Conservation (phyloP, 2,329 filamentous ascomycete species). For the Phoma sp. region DNA sequence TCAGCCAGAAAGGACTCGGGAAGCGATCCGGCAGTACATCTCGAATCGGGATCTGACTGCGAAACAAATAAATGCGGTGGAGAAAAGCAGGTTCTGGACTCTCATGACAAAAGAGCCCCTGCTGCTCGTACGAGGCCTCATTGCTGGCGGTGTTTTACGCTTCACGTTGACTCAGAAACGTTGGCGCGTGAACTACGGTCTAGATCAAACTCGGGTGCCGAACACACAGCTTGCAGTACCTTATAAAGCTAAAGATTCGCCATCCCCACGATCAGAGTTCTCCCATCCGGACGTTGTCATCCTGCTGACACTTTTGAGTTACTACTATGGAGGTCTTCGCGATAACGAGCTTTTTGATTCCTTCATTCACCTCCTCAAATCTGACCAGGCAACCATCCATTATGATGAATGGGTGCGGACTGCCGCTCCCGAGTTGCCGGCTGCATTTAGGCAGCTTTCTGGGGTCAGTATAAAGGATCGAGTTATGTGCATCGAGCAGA, state of each 20-base stretch:
- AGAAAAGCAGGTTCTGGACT: conserved; percentile 48
- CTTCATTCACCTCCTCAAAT: conserved; percentile 58
- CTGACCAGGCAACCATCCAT: conserved; percentile 61
- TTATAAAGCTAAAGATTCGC: conserved; percentile 70
- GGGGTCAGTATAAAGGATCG: conserved; percentile 56
- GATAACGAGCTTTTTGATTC: conserved; percentile 59
- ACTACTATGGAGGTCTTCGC: conserved; percentile 69
- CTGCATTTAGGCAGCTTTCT: conserved; percentile 50
- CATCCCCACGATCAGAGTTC: conserved; percentile 69
- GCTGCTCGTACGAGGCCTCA: conserved; percentile 62
- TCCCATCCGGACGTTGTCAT: conserved; percentile 74
- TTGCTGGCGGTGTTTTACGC: conserved; percentile 62
- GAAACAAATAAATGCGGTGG: conserved; percentile 35
- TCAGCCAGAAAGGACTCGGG: conserved; percentile 40
- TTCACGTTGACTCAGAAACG: conserved; percentile 65
- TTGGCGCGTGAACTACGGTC: conserved; percentile 71
- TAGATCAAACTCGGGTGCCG: conserved; percentile 60
- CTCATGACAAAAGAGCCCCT: conserved; percentile 47
- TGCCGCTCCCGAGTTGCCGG: conserved; percentile 32
- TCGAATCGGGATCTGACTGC: conserved; percentile 40
- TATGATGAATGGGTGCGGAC: conserved; percentile 59
- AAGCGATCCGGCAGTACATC: conserved; percentile 57
- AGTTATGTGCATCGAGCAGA: conserved; percentile 52
- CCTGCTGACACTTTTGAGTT: conserved; percentile 69
- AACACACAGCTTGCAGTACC: conserved; percentile 63